Evolutionary conservation across 768 basidiomycete species (phyloP), one percentile per base, ranked within the genome.

Genomic region (Russula sp.): DNA sequence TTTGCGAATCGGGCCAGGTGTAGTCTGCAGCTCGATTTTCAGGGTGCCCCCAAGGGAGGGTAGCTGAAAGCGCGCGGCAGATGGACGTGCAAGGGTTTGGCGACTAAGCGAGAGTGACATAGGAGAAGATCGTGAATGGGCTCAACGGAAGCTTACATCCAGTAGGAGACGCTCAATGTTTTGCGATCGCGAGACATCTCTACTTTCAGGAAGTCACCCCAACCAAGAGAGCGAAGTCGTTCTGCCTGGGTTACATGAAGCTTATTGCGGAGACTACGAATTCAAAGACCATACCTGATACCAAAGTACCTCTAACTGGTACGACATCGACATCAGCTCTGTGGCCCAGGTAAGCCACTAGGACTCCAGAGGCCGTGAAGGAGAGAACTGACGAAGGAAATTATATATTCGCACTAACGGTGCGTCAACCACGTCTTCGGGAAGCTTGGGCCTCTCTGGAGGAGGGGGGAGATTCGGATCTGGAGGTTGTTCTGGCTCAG

Each of bases 271-370:
- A 59, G 11, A 13, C 20, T 47, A 16, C n/a, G 47, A 11, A 50
- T 18, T 8, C 18, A 42, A 22, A 47, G 37, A 40, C 62, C 72
- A n/a, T 57, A 78, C 81, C 71, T 94, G 91, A 69, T 86, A 89
- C 81, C 85, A 86, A 53, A 98, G 73, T 65, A 94, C 89, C 73
- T 94, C 95, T 16, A 98, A 80, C 70, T 96, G 94, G 74, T 97
- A 97, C 2, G 91, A 88, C 62, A 97, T 74, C 1, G 92, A 91
- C 84, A 94, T 90, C 79, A 91, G 88, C 72, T 94, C 93, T 95
- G 65, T 6, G 16, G 32, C 32, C 53, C 31, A 8, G 4, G 2
- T 64, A 18, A 68, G 61, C 22, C 31, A 56, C 67, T 34, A 68
- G 57, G 47, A 54, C 59, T 52, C 57, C 14, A 20, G 2, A 44